These are phyloP conservation scores for Lentinula aciculospora DNA, from an alignment of 768 basidiomycete genomes.

Conservation along the genomic window DNA sequence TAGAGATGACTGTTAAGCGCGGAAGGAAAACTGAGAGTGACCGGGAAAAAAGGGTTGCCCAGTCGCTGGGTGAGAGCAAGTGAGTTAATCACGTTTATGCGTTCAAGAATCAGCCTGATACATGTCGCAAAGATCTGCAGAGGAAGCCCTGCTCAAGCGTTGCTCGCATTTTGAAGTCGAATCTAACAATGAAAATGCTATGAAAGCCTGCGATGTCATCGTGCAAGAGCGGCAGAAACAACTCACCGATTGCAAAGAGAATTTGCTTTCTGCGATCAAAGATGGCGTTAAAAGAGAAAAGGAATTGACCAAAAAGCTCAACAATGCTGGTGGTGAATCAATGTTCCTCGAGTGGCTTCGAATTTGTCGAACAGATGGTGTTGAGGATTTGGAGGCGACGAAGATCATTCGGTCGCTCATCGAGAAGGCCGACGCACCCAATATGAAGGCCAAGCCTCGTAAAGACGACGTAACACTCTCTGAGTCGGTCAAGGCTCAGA, in stretches of 20 bases:
- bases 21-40: conserved; percentile 72
- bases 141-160: conserved; percentile 90
- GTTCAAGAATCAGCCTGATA: not conserved
- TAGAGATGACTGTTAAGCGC: conserved; percentile 78
- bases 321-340: conserved; percentile 59
- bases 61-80: conserved; percentile 87
- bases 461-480: conserved; percentile 49
- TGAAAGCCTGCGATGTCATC: conserved; percentile 91
- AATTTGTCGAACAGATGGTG: conserved; percentile 61
- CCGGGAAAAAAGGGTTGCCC: conserved; percentile 80
- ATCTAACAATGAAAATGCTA: conserved; percentile 67
- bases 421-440: conserved; percentile 50
- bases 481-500: conserved; percentile 51
- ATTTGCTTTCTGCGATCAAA: conserved; percentile 62
- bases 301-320: conserved; percentile 32
- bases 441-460: conserved; percentile 41
- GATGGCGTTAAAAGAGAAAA: conserved; percentile 67
- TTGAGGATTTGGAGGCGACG: conserved; percentile 75
- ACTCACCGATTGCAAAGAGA: conserved; percentile 70
- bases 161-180: conserved; percentile 94
- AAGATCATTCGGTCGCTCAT: conserved; percentile 53
- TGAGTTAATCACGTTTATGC: conserved; percentile 30
- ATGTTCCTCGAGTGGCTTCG: conserved; percentile 78
- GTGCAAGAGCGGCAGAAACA: conserved; percentile 78
- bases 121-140: conserved; percentile 60